Percentiles rank a stretch among this genome's conserved stretches.
Evolutionary conservation across 2,329 filamentous ascomycete species (phyloP).

Genomic region (Myriosclerotinia scirpicola): DNA sequence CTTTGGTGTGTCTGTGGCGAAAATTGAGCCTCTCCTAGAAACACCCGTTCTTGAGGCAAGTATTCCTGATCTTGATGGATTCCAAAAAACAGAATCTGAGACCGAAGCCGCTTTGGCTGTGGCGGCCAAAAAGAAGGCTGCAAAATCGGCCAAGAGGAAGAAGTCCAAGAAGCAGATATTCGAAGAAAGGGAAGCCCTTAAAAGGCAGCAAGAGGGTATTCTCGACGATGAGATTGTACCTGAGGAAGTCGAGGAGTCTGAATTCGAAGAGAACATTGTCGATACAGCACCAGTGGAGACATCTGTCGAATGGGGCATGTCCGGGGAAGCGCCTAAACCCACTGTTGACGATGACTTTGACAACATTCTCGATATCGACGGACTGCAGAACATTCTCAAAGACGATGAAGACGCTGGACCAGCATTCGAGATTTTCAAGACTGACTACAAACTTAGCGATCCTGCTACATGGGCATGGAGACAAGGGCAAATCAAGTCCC

Average conservation of each 20-base stretch:
- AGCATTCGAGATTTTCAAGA: slow-evolving; percentile 52
- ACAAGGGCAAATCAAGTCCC: slow-evolving; percentile 69
- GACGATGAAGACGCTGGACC: slow-evolving; percentile 65
- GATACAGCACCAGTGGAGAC: slow-evolving; percentile 45
- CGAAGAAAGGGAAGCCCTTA: slow-evolving; percentile 64
- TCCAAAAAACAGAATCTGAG: slow-evolving; percentile 51
- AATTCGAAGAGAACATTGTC: slow-evolving; percentile 40
- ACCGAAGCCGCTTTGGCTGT: slow-evolving; percentile 45
- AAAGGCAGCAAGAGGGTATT: slow-evolving; percentile 51
- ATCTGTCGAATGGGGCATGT: slow-evolving; percentile 58
- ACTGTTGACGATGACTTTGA: slow-evolving; percentile 66
- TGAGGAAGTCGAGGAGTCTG: slow-evolving; percentile 37
- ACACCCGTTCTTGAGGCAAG: slow-evolving; percentile 47
- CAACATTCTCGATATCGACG: slow-evolving; percentile 67
- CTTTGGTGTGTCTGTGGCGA: slow-evolving; percentile 62
- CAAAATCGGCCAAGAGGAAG: slow-evolving; percentile 60
- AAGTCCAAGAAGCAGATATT: slow-evolving; percentile 77
- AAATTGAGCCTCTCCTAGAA: slow-evolving; percentile 49
- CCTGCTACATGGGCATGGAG: slow-evolving; percentile 67
- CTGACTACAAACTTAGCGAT: slow-evolving; percentile 52
- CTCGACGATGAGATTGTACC: slow-evolving; percentile 48
- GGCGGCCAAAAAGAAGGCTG: slow-evolving; percentile 57
- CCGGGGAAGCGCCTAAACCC: slow-evolving; percentile 55
- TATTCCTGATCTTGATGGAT: slow-evolving; percentile 51
- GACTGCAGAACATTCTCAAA: slow-evolving; percentile 67